A percentile compares a stretch with the other conserved stretches of the same genome.
Evolutionary conservation across 1,284 basidiomycete species (phyloP).

Genomic region (Microbotryum saponariae): DNA sequence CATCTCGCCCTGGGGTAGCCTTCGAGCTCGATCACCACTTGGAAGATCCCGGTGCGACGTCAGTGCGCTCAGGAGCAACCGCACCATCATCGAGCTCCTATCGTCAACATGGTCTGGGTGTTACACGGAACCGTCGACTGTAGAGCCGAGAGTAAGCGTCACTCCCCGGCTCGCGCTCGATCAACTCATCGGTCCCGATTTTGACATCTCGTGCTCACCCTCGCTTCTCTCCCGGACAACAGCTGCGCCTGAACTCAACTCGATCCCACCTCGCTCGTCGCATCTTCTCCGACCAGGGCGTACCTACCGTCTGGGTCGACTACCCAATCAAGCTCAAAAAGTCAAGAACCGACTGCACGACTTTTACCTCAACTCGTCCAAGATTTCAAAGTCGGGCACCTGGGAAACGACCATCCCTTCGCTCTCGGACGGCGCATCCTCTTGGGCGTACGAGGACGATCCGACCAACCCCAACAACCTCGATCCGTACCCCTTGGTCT

Average conservation of each 20-base stretch:
- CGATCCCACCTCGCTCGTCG: not conserved
- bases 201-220: not conserved
- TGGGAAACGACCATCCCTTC: conserved; percentile 1
- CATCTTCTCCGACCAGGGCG: conserved; percentile 22
- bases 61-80: not conserved
- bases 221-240: not conserved
- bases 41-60: not conserved
- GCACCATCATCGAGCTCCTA: not conserved
- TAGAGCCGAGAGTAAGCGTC: not conserved
- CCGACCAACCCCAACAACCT: conserved; percentile 9
- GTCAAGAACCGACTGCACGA: conserved; percentile 8
- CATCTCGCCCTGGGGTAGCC: too few relatives aligned
- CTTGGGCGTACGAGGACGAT: conserved; percentile 4
- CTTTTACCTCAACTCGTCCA: conserved; percentile 15
- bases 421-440: not conserved
- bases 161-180: too few relatives aligned
- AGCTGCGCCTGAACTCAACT: conserved; percentile 3
- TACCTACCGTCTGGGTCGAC: conserved; percentile 21
- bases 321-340: conserved; percentile 4
- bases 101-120: conserved; percentile 26
- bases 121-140: conserved; percentile 16
- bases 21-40: too few relatives aligned
- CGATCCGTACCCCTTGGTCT: conserved; percentile 18
- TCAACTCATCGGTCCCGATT: too few relatives aligned
- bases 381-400: conserved; percentile 18